phyloP scores from a whole-genome alignment of 345 rosid genomes.

The Eucalyptus erythrocorys region DNA sequence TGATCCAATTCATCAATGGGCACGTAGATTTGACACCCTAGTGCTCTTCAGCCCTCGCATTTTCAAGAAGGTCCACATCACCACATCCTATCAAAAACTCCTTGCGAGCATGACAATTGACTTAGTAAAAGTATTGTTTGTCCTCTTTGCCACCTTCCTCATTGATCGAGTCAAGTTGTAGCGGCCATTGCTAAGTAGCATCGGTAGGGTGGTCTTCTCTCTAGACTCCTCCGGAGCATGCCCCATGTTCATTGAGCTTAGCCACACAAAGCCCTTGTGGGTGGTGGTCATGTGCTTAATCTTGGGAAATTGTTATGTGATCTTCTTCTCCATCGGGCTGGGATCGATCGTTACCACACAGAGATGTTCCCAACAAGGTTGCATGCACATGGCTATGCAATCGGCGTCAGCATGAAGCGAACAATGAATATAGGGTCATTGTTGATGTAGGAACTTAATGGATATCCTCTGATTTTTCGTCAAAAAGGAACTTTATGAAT shows the following conservation, averaged over 20 bases:
- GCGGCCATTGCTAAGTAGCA: slow-evolving; percentile 6
- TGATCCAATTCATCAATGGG: slow-evolving; percentile 51
- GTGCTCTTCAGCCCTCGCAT: slow-evolving; percentile 74
- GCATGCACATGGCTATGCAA: slow-evolving; percentile 67
- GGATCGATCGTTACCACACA: slow-evolving; percentile 66
- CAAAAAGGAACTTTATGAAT: too few relatives aligned
- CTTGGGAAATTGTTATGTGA: slow-evolving; percentile 49
- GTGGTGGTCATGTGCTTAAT: slow-evolving; percentile 40
- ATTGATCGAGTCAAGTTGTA: slow-evolving; percentile 44
- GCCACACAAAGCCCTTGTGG: slow-evolving; percentile 35
- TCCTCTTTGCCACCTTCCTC: slow-evolving; percentile 57
- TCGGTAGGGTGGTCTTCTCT: slow-evolving; percentile 52
- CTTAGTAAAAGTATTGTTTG: slow-evolving; percentile 40
- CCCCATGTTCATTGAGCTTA: slow-evolving; percentile 33
- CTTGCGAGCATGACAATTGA: slow-evolving; percentile 77
- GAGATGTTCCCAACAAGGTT: slow-evolving; percentile 74
- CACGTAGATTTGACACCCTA: slow-evolving; percentile 61
- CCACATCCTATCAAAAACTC: slow-evolving; percentile 21
- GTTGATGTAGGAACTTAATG: slow-evolving; percentile 1
- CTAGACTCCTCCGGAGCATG: slow-evolving; percentile 21
- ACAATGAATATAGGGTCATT: slow-evolving; percentile 53
- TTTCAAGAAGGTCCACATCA: slow-evolving; percentile 61
- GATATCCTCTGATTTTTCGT: too few relatives aligned
- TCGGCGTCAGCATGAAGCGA: slow-evolving; percentile 22
- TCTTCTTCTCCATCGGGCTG: slow-evolving; percentile 65